These are phyloP conservation scores for Poa annua DNA, from an alignment of 176 grass and related monocot genomes.

Conservation along the genomic window DNA sequence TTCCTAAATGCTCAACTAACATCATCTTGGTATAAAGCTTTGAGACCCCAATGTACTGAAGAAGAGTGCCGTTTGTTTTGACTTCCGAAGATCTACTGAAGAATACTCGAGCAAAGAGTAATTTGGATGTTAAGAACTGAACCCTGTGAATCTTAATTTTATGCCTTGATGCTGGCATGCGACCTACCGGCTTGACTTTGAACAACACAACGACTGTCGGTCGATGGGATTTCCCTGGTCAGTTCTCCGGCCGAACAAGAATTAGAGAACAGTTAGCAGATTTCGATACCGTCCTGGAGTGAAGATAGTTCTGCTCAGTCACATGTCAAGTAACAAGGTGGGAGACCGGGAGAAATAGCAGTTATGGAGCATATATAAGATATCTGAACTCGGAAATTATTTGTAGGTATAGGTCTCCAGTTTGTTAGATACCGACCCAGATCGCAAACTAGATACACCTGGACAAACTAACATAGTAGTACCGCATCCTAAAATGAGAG, in stretches of 20 bases:
- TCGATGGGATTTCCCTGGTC: background rate
- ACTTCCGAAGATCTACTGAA: background rate
- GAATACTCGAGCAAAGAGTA: background rate
- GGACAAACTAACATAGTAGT: background rate
- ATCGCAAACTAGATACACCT: background rate
- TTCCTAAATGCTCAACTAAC: conserved; percentile 3
- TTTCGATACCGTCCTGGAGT: background rate
- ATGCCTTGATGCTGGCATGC: background rate
- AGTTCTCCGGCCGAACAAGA: background rate
- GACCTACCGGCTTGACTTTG: background rate
- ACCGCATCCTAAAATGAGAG: background rate
- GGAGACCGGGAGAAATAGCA: background rate
- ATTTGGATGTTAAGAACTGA: conserved; percentile 5
- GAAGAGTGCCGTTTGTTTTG: background rate
- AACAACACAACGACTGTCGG: background rate
- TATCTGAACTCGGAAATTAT: background rate
- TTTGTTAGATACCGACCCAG: background rate
- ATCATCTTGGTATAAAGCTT: background rate
- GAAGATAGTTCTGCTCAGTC: background rate
- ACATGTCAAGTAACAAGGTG: conserved; percentile 4
- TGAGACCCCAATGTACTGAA: background rate
- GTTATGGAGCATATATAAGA: conserved; percentile 3
- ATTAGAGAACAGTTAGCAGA: background rate
- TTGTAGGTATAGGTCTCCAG: background rate
- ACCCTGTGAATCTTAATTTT: background rate